These are phyloP conservation scores for Penicillium sp. DNA, from an alignment of 2,329 filamentous ascomycete genomes.

Conservation along the genomic window DNA sequence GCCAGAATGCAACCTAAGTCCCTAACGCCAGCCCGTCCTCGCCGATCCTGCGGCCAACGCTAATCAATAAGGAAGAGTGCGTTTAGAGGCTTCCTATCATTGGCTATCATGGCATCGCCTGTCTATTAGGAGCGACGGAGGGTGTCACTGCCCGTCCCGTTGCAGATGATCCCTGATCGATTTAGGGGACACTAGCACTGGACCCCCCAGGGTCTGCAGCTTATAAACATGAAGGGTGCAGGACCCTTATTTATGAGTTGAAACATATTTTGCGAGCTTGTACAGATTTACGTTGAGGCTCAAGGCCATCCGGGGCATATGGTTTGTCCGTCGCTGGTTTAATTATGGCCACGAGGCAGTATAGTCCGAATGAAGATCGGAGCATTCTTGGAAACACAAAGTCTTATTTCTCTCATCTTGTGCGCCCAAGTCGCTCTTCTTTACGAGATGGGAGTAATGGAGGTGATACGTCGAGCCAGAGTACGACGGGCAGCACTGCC, in stretches of 20 bases:
- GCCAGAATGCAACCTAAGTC: background rate
- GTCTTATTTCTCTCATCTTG: slow-evolving; percentile 16
- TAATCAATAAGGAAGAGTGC: background rate
- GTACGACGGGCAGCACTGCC: background rate
- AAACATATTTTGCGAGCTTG: background rate
- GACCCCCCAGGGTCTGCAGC: background rate
- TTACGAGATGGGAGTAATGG: background rate
- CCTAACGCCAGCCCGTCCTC: background rate
- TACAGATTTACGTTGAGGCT: background rate
- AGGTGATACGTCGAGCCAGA: background rate
- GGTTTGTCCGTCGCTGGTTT: background rate
- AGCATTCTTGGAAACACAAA: slow-evolving; percentile 12
- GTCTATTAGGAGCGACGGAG: background rate
- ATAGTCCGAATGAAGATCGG: slow-evolving; percentile 17
- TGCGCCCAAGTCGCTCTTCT: slow-evolving; percentile 21
- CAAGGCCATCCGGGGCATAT: background rate
- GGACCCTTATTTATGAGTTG: background rate
- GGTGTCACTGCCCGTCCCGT: background rate
- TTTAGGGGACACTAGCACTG: background rate
- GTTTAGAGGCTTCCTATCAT: background rate
- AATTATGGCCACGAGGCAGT: slow-evolving; percentile 17
- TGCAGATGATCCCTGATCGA: background rate
- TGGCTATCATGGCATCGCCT: background rate
- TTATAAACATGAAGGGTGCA: background rate
- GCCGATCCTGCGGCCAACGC: background rate